Evolutionary conservation across 2,329 filamentous ascomycete genomes (phyloP), one percentile per base, ranked within the genome.

Genomic region (Sporothrix luriei): DNA sequence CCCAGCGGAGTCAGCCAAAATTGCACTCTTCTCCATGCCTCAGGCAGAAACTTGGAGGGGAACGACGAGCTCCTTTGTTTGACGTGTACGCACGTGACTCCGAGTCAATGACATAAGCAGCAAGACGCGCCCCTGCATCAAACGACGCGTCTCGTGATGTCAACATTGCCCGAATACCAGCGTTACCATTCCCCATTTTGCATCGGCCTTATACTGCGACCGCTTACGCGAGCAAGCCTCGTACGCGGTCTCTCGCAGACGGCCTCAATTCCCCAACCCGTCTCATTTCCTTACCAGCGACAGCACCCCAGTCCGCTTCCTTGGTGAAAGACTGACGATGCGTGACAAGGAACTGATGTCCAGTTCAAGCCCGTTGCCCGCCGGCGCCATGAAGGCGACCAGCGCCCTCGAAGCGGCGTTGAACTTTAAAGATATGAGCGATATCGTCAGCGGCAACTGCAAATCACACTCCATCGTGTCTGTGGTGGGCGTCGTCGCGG

Each of bases 11-110:
- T 62, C 26, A 66, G 48, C 40, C 19, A 68, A 48, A 33, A 48
- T 52, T 57, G 49, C 51, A 40, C 29, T 1, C 21, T 62, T 54
- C 21, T 13, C 0, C 24, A 5, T 24, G 68, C 70, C 68, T 69
- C 33, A 71, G 67, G 70, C 59, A 62, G 40, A 14, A 38, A 46
- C 29, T 62, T 49, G 43, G 62, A 65, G 62, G 46, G 62, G 29
- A 40, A 38, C 2, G 48, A 14, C 14, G 6, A 43, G 40, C 2
- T 19, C 14, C 16, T 48, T 46, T 19, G 46, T n/a, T 3, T 19
- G 46, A 9, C 16, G 6, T 48, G 9, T 49, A 21, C 2, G 4
- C 61, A 64, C 61, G 61, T 64, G 61, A 64, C 26, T 33, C 9
- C 61, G 61, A 33, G 43, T 2, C 19, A 9, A 64, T 64, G 61